Conservation (phyloP, 2,329 filamentous ascomycete genomes). For the Sporothrix dimorphospora region DNA sequence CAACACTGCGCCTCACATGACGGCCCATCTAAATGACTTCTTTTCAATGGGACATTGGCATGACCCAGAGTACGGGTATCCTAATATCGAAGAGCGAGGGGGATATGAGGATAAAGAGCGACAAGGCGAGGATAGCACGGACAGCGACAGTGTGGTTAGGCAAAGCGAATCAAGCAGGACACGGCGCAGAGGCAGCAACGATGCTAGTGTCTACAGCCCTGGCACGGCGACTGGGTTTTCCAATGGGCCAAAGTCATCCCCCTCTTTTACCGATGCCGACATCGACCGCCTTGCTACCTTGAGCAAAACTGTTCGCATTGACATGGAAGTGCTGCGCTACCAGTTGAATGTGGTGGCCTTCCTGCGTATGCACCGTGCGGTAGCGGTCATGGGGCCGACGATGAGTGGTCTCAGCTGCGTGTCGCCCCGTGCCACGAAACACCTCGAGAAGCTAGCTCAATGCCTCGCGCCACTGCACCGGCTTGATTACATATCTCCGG, state of each 20-base stretch:
- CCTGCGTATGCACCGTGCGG: constrained; percentile 83
- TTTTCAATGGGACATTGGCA: constrained; percentile 91
- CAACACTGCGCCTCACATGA: constrained; percentile 49
- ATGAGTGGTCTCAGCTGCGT: constrained; percentile 57
- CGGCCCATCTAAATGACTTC: constrained; percentile 72
- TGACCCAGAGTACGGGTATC: constrained; percentile 69
- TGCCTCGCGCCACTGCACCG: constrained; percentile 81
- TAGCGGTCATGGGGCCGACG: constrained; percentile 51
- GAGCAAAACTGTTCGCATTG: constrained; percentile 63
- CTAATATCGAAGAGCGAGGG: constrained; percentile 68
- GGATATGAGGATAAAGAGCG: constrained; percentile 38
- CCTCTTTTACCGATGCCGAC: constrained; percentile 46
- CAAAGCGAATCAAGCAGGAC: constrained; percentile 36
- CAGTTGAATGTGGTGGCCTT: constrained; percentile 87
- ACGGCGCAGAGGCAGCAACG: constrained; percentile 21
- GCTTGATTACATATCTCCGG: constrained; percentile 79
- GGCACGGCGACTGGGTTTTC: neutral
- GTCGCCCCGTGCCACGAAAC: constrained; percentile 74
- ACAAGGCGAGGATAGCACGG: neutral
- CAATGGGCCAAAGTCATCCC: neutral
- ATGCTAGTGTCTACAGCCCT: neutral
- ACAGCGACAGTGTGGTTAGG: constrained; percentile 28
- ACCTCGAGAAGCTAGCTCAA: constrained; percentile 71
- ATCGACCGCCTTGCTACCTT: constrained; percentile 64
- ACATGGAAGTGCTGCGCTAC: constrained; percentile 80